phyloP scores from a whole-genome alignment of 2,329 filamentous ascomycete genomes.

The Paracorniculantispora psalliotae region DNA sequence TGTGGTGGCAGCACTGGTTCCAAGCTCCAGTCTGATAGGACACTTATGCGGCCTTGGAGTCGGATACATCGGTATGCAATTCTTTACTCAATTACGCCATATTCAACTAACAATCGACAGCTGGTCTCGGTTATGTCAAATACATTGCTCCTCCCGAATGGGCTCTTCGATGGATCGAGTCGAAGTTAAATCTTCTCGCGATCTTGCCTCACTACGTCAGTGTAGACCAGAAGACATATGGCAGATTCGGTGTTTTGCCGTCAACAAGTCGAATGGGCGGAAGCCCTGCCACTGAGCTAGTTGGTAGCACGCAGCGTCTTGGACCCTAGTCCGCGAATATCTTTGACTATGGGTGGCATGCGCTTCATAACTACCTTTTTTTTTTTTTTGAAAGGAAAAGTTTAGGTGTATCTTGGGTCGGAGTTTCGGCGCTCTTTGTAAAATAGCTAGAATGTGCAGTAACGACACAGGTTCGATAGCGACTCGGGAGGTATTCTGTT shows the following conservation, averaged over 20 bases:
- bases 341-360: not conserved
- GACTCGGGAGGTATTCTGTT: not conserved
- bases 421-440: slow-evolving; percentile 7
- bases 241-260: slow-evolving; percentile 83
- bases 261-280: slow-evolving; percentile 38
- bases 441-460: not conserved
- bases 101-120: slow-evolving; percentile 36
- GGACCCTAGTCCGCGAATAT: slow-evolving; percentile 49
- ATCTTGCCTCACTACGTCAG: slow-evolving; percentile 88
- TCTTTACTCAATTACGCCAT: not conserved
- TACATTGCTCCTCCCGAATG: slow-evolving; percentile 87
- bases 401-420: slow-evolving; percentile 1
- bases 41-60: slow-evolving; percentile 79
- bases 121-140: slow-evolving; percentile 82
- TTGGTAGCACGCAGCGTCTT: slow-evolving; percentile 59
- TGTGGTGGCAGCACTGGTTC: slow-evolving; percentile 70
- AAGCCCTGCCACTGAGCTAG: slow-evolving; percentile 53
- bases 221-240: slow-evolving; percentile 93
- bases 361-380: not conserved
- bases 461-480: not conserved
- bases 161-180: slow-evolving; percentile 81
- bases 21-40: slow-evolving; percentile 77
- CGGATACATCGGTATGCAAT: slow-evolving; percentile 74
- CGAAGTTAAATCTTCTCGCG: slow-evolving; percentile 77
- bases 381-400: not conserved